phyloP scores from a whole-genome alignment of 768 basidiomycete species.

The Panus rudis region DNA sequence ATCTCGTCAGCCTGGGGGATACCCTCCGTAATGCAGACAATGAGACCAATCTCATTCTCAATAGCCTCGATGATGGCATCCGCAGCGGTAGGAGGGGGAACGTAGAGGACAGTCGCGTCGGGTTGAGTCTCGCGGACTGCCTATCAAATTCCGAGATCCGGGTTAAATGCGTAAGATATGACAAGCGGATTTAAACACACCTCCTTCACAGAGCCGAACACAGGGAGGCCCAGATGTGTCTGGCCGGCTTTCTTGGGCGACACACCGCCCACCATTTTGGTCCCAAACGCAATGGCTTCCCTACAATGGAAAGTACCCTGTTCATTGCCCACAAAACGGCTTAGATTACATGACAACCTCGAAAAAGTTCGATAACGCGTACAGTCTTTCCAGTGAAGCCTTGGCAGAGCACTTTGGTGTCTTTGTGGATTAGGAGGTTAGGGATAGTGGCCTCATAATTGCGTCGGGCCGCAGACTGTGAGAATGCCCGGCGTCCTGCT shows the following conservation, averaged over 20 bases:
- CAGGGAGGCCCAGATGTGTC: constrained; percentile 90
- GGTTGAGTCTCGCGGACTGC: constrained; percentile 82
- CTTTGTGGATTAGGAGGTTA: constrained; percentile 89
- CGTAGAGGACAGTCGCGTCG: constrained; percentile 94
- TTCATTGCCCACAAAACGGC: too few relatives aligned
- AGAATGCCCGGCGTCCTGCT: constrained; percentile 77
- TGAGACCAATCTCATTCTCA: constrained; percentile 94
- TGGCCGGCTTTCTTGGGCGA: constrained; percentile 95
- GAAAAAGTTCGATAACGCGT: constrained; percentile 3
- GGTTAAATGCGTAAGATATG: constrained; percentile 3
- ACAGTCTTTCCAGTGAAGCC: constrained; percentile 96
- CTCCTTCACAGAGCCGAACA: constrained; percentile 89
- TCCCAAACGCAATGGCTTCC: constrained; percentile 92
- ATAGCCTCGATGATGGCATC: constrained; percentile 99
- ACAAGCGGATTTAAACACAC: constrained; percentile 30
- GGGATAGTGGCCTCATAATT: constrained; percentile 85
- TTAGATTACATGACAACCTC: neutral
- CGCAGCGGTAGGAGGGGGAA: constrained; percentile 92
- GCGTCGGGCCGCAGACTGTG: constrained; percentile 63
- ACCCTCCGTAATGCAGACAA: constrained; percentile 98
- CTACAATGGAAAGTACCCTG: constrained; percentile 95
- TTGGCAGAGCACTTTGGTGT: constrained; percentile 90
- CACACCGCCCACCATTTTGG: constrained; percentile 96
- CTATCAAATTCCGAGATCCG: constrained; percentile 43
- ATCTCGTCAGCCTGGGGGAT: constrained; percentile 98